A percentile compares a stretch with the other conserved stretches of the same genome.
Conservation (phyloP, 2,329 filamentous ascomycete genomes). For the Cercospora berteroae region DNA sequence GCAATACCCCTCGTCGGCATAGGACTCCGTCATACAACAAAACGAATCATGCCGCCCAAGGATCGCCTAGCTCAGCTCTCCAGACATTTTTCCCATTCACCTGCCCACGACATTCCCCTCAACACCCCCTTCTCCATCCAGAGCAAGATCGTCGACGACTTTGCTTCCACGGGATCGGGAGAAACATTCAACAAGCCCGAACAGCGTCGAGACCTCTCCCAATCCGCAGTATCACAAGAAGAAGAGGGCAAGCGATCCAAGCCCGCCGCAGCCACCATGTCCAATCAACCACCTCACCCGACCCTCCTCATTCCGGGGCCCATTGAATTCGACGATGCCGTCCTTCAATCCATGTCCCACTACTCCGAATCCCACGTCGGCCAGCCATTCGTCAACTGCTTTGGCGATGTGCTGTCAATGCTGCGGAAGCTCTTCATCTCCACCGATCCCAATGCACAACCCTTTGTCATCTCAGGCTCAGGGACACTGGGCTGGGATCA, state of each 20-base stretch:
- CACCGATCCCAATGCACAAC: constrained; percentile 75
- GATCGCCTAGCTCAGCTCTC: constrained; percentile 55
- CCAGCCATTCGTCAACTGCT: constrained; percentile 80
- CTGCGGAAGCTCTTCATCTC: constrained; percentile 94
- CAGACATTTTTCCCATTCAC: constrained; percentile 57
- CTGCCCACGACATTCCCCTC: constrained; percentile 54
- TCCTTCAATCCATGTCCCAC: constrained; percentile 91
- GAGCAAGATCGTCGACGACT: constrained; percentile 40
- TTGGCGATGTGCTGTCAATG: constrained; percentile 84
- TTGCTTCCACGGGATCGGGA: constrained; percentile 13
- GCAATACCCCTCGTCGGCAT: constrained; percentile 12
- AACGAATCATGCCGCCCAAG: constrained; percentile 35
- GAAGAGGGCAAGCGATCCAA: constrained; percentile 31
- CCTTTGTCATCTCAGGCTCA: constrained; percentile 89
- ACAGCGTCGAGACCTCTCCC: constrained; percentile 31
- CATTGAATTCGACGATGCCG: constrained; percentile 97
- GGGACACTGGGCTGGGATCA: constrained; percentile 97
- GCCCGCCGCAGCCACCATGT: constrained; percentile 49
- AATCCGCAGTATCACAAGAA: constrained; percentile 26
- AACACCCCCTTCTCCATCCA: constrained; percentile 65
- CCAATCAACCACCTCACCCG: constrained; percentile 58
- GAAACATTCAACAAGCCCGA: constrained; percentile 26
- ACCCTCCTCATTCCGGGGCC: constrained; percentile 94
- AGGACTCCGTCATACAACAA: constrained; percentile 4
- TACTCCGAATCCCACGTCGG: constrained; percentile 95